Evolutionary conservation across 176 grass and related monocot species (phyloP).

Genomic region (Raddia distichophylla): DNA sequence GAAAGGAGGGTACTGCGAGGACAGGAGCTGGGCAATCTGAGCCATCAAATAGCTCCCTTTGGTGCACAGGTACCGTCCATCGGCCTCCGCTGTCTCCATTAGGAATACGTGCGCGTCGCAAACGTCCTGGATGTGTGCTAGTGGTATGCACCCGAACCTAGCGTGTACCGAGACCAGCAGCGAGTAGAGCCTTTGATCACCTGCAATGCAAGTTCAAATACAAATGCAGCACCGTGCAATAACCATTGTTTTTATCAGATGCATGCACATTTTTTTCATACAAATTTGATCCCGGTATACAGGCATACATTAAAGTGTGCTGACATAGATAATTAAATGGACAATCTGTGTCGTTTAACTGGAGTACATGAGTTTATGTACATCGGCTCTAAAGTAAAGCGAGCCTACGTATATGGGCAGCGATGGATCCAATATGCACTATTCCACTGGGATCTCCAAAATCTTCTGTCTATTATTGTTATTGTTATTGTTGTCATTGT

Average conservation of each 20-base stretch:
- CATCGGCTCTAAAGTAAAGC: too few species aligned
- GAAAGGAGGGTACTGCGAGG: slow-evolving; percentile 40
- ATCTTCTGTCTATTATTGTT: too few species aligned
- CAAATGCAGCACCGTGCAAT: background rate
- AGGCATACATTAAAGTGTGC: too few species aligned
- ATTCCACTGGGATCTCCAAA: too few species aligned
- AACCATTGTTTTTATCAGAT: background rate
- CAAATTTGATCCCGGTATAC: too few species aligned
- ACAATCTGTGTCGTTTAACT: too few species aligned
- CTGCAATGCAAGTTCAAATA: slow-evolving; percentile 16
- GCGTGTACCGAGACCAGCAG: slow-evolving; percentile 66
- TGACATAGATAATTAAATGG: too few species aligned
- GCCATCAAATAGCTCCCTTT: slow-evolving; percentile 40
- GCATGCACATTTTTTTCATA: too few species aligned
- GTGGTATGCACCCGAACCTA: slow-evolving; percentile 76
- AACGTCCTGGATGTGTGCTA: slow-evolving; percentile 78
- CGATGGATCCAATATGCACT: too few species aligned
- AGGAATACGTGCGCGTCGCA: slow-evolving; percentile 85
- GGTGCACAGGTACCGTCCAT: slow-evolving; percentile 67
- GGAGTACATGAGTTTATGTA: too few species aligned
- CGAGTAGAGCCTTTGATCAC: slow-evolving; percentile 55
- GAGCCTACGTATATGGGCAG: too few species aligned
- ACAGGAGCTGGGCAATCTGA: slow-evolving; percentile 48
- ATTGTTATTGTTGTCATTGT: too few species aligned
- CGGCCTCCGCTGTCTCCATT: slow-evolving; percentile 41